Percentiles rank a stretch among this genome's conserved stretches.
Evolutionary conservation across 257 asterid species (phyloP).

Genomic region (Fraxinus anomala): DNA sequence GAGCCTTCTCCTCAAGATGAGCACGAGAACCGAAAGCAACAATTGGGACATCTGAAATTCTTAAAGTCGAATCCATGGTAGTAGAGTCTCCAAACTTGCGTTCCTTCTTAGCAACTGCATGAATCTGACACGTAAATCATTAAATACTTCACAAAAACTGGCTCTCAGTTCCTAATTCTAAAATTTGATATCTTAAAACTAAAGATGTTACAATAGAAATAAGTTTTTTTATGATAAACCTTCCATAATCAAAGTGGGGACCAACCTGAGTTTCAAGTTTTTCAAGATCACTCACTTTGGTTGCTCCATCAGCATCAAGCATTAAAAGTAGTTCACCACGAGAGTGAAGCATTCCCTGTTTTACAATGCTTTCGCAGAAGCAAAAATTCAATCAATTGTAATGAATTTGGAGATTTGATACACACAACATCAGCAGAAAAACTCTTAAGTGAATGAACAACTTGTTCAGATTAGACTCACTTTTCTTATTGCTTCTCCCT

Average conservation of each 20-base stretch:
- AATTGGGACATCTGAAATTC: conserved; percentile 70
- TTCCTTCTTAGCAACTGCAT: conserved; percentile 69
- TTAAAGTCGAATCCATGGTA: conserved; percentile 49
- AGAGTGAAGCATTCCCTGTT: conserved; percentile 99
- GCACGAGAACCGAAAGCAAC: conserved; percentile 99
- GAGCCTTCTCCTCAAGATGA: conserved; percentile 96
- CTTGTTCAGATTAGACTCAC: conserved; percentile 59
- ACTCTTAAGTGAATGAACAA: conserved; percentile 10
- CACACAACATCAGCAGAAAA: neutral
- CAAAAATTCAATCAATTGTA: conserved; percentile 1
- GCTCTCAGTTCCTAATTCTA: neutral
- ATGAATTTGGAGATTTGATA: neutral
- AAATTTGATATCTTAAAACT: conserved; percentile 12
- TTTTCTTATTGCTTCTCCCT: conserved; percentile 98
- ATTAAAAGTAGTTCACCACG: conserved; percentile 94
- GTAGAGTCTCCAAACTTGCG: conserved; percentile 51
- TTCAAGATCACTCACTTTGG: conserved; percentile 84
- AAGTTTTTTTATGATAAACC: conserved; percentile 18
- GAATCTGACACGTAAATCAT: conserved; percentile 66
- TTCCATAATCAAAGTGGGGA: conserved; percentile 22
- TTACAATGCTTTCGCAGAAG: conserved; percentile 32
- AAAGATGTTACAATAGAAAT: conserved; percentile 11
- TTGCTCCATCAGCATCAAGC: conserved; percentile 99
- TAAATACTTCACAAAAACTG: conserved; percentile 33
- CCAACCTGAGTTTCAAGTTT: conserved; percentile 95